Conservation (phyloP, 2,329 filamentous ascomycete species). For the Colletotrichum endophyticum region DNA sequence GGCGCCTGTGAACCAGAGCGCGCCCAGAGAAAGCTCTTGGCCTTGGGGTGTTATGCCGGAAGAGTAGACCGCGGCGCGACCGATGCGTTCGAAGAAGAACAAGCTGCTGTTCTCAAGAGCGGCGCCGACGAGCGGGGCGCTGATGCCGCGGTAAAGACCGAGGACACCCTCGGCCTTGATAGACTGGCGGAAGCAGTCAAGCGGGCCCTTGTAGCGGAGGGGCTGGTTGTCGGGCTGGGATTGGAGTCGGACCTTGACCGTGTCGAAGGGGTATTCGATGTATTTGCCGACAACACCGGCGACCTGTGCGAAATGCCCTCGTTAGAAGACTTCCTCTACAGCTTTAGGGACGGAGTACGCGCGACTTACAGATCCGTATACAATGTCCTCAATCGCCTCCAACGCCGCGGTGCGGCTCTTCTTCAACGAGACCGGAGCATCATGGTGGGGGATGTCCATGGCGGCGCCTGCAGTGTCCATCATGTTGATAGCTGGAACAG, state of each 20-base stretch:
- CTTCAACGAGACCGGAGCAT: constrained; percentile 13
- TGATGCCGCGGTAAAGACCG: constrained; percentile 91
- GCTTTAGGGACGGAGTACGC: not conserved
- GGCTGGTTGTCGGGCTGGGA: constrained; percentile 89
- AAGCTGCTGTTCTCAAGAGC: constrained; percentile 91
- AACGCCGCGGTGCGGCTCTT: constrained; percentile 42
- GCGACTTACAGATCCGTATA: constrained; percentile 80
- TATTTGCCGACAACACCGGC: constrained; percentile 92
- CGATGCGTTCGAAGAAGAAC: constrained; percentile 87
- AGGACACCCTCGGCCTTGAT: constrained; percentile 78
- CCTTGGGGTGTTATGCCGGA: constrained; percentile 53
- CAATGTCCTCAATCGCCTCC: constrained; percentile 83
- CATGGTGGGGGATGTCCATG: constrained; percentile 22
- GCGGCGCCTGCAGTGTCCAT: constrained; percentile 18
- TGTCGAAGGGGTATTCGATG: constrained; percentile 98
- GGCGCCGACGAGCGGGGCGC: constrained; percentile 86
- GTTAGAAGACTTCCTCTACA: not conserved
- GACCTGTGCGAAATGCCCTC: constrained; percentile 49
- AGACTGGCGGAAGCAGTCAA: constrained; percentile 94
- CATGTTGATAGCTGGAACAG: not conserved
- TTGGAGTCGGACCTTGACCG: constrained; percentile 95
- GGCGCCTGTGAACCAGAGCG: constrained; percentile 80
- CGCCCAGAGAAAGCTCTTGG: constrained; percentile 72
- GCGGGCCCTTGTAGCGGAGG: constrained; percentile 80
- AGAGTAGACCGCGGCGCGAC: constrained; percentile 69